Base-by-base conservation (phyloP, 768 basidiomycete genomes). In the Tephrocybe rancida region DNA sequence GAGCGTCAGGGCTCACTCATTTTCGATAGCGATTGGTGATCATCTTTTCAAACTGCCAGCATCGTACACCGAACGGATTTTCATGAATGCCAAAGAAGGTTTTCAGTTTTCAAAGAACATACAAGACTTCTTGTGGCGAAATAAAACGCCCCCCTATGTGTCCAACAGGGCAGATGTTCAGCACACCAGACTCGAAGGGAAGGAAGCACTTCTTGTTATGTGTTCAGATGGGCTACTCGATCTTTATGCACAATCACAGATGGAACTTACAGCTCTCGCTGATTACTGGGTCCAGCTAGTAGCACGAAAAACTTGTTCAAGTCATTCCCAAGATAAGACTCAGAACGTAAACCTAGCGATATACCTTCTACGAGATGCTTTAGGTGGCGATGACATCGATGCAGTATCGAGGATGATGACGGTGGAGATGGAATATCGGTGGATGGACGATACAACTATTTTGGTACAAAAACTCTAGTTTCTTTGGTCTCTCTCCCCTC, bases 371-470 rank as follows among this genome's bases (percentile, higher is more conserved):
- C 69, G 78, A 2, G 70, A 76, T 32, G 79, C 69, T 0, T 60
- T 84, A 38, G 80, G 80, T 1, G 77, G 75, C 6, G 64, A 70
- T 9, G 74, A 78, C 48, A 46, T 48, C 30, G 73, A 77, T 34
- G 67, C 67, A 35, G 71, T 78, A 13, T 80, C 78, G 21, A 66
- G 72, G 48, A 67, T 72, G 64, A 61, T 84, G 48, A 81, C 80
- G 3, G 74, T 79, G 25, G 80, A 84, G 64, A 74, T 74, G 66
- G 57, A 59, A 22, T 66, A 61, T 30, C 63, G 71, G 44, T 84
- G 82, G 82, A 81, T 84, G 76, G 83, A 85, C 60, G 83, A 85
- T 61, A 82, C 79, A 2, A 84, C 82, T 0, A 70, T 83, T 16
- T 39, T 82, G 5, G 74, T 81, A 11, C 68, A 70, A 34, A 64